Evolutionary conservation across 257 asterid genomes (phyloP), one percentile per base, ranked within the genome.

Genomic region (Penstemon davidsonii): DNA sequence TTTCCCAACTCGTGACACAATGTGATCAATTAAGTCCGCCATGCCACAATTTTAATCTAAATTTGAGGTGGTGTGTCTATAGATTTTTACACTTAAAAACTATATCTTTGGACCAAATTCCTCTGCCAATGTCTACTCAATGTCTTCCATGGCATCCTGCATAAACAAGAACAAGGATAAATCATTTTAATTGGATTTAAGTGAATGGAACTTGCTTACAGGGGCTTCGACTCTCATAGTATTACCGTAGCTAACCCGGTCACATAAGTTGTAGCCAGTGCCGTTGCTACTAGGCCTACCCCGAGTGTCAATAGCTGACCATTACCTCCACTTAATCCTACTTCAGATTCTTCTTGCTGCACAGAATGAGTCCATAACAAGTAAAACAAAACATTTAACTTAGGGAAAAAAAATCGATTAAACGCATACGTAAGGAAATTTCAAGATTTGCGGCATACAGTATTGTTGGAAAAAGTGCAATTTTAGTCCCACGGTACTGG

Each of bases 161-260:
- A 61, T 25, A 55, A 49, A 63, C 41, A 54, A 38, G 9, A 33
- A 55, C 41, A 41, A n/a, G 6, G 66, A 65, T 15, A 15, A 47
- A 64, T 55, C 68, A 44, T 47, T 47, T 5, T 9, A 10, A 7
- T 33, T 7, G 13, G 11, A 12, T 36, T 11, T 18, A 50, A 58
- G 33, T 25, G 2, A 25, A 25, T 25, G 33, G 33, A 25, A 25
- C 2, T 25, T 25, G 36, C 44, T 12, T 37, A 47, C 19, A 41
- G 15, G 39, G 40, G 8, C 5, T 25, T 8, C 15, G 12, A n/a
- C 51, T n/a, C 13, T 7, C 36, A 8, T 8, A 0, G 62, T 15
- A 36, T 64, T 86, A 93, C 98, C 95, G 90, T 88, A n/a, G 97
- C 98, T 39, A 93, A 84, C 67, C 83, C 81, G 3, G 97, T 82